A percentile compares a stretch with the other conserved stretches of the same genome.
Conservation (phyloP, 202 grass and related monocot species). For the Carex sylvatica region DNA sequence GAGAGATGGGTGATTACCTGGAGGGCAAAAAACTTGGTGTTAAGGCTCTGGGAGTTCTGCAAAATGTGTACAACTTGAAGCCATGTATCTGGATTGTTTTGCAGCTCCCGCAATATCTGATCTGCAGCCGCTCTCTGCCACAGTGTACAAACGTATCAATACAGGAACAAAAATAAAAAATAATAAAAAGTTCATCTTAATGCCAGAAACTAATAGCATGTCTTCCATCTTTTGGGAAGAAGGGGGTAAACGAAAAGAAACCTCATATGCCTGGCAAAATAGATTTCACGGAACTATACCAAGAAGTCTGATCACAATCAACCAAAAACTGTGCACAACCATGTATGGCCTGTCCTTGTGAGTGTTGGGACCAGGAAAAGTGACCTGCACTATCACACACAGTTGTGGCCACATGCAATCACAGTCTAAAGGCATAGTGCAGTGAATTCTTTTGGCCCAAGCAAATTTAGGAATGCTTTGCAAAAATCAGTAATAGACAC, state of each 20-base stretch:
- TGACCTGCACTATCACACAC: background rate
- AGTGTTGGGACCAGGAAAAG: background rate
- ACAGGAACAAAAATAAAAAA: slow-evolving; percentile 14
- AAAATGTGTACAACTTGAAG: slow-evolving; percentile 97
- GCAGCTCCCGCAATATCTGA: slow-evolving; percentile 82
- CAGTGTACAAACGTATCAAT: background rate
- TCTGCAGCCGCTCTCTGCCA: slow-evolving; percentile 87
- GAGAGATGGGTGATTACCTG: slow-evolving; percentile 51
- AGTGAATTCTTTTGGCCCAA: background rate
- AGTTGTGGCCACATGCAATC: background rate
- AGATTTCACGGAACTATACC: background rate
- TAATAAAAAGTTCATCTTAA: background rate
- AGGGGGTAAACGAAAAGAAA: background rate
- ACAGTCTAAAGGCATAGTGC: background rate
- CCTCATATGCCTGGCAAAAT: background rate
- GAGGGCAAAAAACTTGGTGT: slow-evolving; percentile 98
- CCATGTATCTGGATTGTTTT: slow-evolving; percentile 96
- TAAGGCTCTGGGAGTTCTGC: slow-evolving; percentile 88
- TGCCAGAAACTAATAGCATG: background rate
- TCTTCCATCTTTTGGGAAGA: background rate
- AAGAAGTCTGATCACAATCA: background rate
- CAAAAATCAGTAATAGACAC: background rate
- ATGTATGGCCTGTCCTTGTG: background rate
- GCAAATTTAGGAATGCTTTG: background rate
- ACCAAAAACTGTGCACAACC: background rate